Conservation (phyloP, 2,329 filamentous ascomycete species). For the Alternaria consortialis region DNA sequence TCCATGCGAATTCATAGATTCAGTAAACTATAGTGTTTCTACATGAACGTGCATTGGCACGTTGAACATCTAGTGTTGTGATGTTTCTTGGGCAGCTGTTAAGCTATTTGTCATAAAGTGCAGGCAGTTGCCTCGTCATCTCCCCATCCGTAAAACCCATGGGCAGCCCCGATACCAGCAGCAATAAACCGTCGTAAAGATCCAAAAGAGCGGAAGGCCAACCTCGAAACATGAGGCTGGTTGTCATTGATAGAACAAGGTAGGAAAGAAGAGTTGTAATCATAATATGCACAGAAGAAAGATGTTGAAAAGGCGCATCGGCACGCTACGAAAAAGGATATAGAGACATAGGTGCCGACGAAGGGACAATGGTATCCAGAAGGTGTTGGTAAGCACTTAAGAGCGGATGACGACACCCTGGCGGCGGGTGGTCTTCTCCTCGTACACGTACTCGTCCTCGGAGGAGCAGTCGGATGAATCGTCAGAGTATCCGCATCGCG, state of each 20-base stretch:
- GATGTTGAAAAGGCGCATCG: slow-evolving; percentile 9
- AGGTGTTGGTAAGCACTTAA: slow-evolving; percentile 22
- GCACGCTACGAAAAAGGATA: slow-evolving; percentile 9
- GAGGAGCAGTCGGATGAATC: slow-evolving; percentile 75
- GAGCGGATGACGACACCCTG: slow-evolving; percentile 57
- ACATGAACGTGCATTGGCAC: slow-evolving; percentile 35
- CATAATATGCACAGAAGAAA: slow-evolving; percentile 45
- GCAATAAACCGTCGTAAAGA: slow-evolving; percentile 24
- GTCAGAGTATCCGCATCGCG: slow-evolving; percentile 83
- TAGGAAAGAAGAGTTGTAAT: slow-evolving; percentile 30
- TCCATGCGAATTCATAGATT: slow-evolving; percentile 33
- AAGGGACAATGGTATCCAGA: slow-evolving; percentile 10
- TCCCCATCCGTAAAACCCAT: slow-evolving; percentile 1
- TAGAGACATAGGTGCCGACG: background rate
- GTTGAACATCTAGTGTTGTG: slow-evolving; percentile 15
- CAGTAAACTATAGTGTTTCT: slow-evolving; percentile 14
- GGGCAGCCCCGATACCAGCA: slow-evolving; percentile 27
- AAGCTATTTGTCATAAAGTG: background rate
- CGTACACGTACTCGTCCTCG: slow-evolving; percentile 68
- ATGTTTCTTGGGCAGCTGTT: slow-evolving; percentile 4
- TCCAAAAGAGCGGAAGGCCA: slow-evolving; percentile 4
- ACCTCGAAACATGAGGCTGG: background rate
- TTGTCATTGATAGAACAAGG: slow-evolving; percentile 5
- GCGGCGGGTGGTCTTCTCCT: slow-evolving; percentile 58
- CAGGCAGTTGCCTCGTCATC: slow-evolving; percentile 2